A percentile compares a stretch with the other conserved stretches of the same genome.
Conservation (phyloP, 2,329 filamentous ascomycete species). For the Cladosporium cucumerinum region DNA sequence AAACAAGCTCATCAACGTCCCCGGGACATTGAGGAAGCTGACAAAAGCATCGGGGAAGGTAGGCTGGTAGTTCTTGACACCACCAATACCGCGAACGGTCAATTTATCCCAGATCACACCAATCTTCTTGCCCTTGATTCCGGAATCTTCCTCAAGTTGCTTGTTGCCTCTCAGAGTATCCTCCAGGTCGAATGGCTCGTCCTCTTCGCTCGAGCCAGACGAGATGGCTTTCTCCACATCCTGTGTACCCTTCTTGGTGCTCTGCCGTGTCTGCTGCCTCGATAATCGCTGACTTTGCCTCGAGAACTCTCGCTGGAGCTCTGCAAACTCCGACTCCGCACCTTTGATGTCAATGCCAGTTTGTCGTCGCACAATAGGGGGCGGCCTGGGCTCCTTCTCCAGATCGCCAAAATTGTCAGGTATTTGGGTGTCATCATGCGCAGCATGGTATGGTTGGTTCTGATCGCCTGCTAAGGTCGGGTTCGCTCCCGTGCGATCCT, state of each 20-base stretch:
- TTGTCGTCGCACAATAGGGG: conserved; percentile 9
- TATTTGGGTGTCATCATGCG: not conserved
- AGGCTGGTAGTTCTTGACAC: conserved; percentile 61
- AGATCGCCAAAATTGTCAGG: conserved; percentile 9
- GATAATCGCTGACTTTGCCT: conserved; percentile 39
- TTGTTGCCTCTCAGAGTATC: conserved; percentile 67
- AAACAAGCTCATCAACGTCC: conserved; percentile 61
- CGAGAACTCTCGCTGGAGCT: conserved; percentile 54
- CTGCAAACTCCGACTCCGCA: conserved; percentile 67
- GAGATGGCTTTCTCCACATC: conserved; percentile 60
- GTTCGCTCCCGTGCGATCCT: conserved; percentile 23
- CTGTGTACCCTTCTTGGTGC: conserved; percentile 39
- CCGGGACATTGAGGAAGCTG: conserved; percentile 61
- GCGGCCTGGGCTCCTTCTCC: conserved; percentile 7
- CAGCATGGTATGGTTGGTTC: not conserved
- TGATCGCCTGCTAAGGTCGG: conserved; percentile 19
- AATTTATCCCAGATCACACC: conserved; percentile 65
- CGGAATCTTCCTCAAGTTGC: conserved; percentile 68
- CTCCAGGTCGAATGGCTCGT: conserved; percentile 71
- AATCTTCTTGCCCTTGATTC: conserved; percentile 70
- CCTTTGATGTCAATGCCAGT: conserved; percentile 61
- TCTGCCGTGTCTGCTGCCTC: conserved; percentile 47
- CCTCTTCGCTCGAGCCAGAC: conserved; percentile 42
- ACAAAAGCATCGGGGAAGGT: conserved; percentile 60
- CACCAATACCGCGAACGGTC: conserved; percentile 59